Conservation (phyloP, 192 early-diverging fungal genomes). For the Umbelopsis vinacea region DNA sequence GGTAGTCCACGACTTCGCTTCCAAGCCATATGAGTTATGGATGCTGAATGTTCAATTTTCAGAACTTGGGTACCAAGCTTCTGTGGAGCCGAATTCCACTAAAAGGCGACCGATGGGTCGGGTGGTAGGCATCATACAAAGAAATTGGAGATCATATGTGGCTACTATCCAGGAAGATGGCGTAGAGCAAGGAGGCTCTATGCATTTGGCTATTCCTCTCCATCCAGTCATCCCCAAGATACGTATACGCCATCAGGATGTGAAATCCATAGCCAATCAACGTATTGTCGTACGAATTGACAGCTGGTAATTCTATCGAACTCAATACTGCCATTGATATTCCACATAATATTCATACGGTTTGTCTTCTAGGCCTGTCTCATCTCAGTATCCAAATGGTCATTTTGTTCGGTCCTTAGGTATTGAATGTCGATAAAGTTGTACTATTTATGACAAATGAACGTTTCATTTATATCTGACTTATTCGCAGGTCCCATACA, state of each 20-base stretch:
- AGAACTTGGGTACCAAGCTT: constrained; percentile 19
- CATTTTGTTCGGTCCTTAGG: constrained; percentile 72
- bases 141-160: constrained; percentile 79
- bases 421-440: not conserved
- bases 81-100: not conserved
- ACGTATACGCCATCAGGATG: constrained; percentile 70
- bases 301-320: constrained; percentile 47
- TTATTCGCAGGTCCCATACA: constrained; percentile 55
- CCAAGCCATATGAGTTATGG: not conserved
- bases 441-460: too few relatives aligned
- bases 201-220: constrained; percentile 71
- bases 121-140: constrained; percentile 66
- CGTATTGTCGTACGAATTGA: constrained; percentile 79
- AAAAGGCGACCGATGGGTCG: constrained; percentile 43
- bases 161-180: constrained; percentile 73
- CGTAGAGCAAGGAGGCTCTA: constrained; percentile 50
- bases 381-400: constrained; percentile 77
- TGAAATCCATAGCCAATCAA: constrained; percentile 54
- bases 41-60: not conserved
- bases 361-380: constrained; percentile 48
- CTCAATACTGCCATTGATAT: not conserved
- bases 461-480: not conserved
- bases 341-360: not conserved
- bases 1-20: not conserved
- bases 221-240: constrained; percentile 74